phyloP scores from a whole-genome alignment of 768 basidiomycete genomes.

The Infundibulicybe gibba region DNA sequence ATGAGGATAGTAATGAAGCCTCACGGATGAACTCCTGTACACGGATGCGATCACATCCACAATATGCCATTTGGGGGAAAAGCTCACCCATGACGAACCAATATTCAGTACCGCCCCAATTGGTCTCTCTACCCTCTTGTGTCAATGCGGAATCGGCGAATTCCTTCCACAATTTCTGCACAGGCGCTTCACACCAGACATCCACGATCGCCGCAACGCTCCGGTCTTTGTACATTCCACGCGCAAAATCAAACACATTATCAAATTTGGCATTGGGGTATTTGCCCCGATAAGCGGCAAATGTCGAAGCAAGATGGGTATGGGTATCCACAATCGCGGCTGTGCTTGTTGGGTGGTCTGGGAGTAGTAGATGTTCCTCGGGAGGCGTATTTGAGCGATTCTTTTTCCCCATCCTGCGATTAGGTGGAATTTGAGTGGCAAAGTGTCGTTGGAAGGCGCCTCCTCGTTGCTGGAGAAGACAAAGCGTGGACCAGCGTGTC shows the following conservation, averaged over 20 bases:
- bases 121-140: conserved; percentile 36
- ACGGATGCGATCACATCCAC: no score
- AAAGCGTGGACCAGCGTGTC: background rate
- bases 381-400: conserved; percentile 28
- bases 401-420: conserved; percentile 32
- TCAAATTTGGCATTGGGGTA: conserved; percentile 55
- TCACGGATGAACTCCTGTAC: conserved; percentile 61
- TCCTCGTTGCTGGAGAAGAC: background rate
- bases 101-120: conserved; percentile 72
- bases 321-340: conserved; percentile 75
- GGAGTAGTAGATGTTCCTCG: conserved; percentile 34
- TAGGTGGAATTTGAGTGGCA: background rate
- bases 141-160: conserved; percentile 69
- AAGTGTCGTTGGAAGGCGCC: background rate
- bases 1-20: conserved; percentile 16
- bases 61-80: background rate
- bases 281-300: conserved; percentile 51
- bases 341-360: conserved; percentile 26
- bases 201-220: conserved; percentile 71
- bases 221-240: conserved; percentile 52
- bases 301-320: conserved; percentile 80
- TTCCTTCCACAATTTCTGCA: conserved; percentile 59
- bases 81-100: conserved; percentile 79
- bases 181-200: conserved; percentile 87
- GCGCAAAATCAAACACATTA: conserved; percentile 68